A percentile compares a stretch with the other conserved stretches of the same genome.
Conservation (phyloP, 225 moss, liverwort and hornwort species). For the Marchantia polymorpha region DNA sequence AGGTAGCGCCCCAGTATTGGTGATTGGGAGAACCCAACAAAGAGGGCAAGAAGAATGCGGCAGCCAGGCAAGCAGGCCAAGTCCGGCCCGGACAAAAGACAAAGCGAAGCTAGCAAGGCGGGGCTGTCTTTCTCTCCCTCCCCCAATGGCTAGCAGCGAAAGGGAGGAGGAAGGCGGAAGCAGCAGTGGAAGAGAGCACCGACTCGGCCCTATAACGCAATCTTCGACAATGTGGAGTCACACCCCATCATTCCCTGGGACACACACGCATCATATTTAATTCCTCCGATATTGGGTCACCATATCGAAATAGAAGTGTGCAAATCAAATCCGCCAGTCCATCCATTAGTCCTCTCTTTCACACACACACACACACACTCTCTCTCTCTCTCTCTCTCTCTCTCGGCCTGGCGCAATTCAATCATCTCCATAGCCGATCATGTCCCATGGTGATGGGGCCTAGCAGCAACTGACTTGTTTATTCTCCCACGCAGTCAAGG, state of each 20-base stretch:
- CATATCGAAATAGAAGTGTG: background rate
- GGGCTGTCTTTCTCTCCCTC: background rate
- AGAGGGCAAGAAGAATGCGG: background rate
- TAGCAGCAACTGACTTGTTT: background rate
- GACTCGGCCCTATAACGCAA: background rate
- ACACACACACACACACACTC: too few species aligned
- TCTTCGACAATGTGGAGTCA: background rate
- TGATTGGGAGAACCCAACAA: background rate
- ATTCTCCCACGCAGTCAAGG: background rate
- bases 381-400: background rate
- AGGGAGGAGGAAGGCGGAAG: constrained; percentile 1
- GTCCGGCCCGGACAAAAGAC: background rate
- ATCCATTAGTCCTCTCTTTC: background rate
- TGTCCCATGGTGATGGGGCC: background rate
- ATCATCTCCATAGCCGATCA: background rate
- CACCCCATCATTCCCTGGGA: background rate
- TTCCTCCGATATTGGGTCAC: background rate
- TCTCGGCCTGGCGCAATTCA: background rate
- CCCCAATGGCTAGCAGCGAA: background rate
- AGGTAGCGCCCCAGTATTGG: background rate
- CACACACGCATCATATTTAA: background rate
- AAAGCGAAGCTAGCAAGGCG: background rate
- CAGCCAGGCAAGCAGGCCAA: background rate
- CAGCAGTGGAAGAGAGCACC: background rate
- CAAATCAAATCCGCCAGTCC: background rate